Base-by-base conservation (phyloP, 1,284 basidiomycete genomes). In the Moesziomyces globuligerus region DNA sequence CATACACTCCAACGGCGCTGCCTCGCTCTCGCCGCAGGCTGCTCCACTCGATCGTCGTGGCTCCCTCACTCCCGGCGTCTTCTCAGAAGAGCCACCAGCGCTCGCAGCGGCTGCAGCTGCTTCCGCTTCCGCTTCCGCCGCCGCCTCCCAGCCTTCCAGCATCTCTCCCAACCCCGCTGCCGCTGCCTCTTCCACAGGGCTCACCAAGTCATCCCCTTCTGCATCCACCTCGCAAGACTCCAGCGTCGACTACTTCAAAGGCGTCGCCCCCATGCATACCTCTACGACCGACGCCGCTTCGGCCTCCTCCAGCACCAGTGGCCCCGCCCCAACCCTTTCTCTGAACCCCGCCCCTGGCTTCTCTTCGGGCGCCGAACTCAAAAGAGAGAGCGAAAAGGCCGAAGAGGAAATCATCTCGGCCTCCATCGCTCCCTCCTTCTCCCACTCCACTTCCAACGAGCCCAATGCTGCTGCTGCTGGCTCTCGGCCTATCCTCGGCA, bases 51-150 rank as follows among this genome's bases (percentile, higher is more conserved):
- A 64, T 13, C 56, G 53, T 39, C 44, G 53, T 17, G 57, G 61
- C 21, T 60, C 60, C 13, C 51, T 74, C 20, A 62, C 72, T 9
- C 72, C 72, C 6, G 56, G 46, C 39, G 68, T 72, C 45, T 74
- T 53, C 46, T 45, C 62, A n/a, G 72, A 74, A 59, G 72, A 74
- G 56, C 68, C 72, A 21, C 72, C 72, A 17, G 20, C 15, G 15
- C 15, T 17, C 32, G 53, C 45, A 20, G 34, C 28, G 21, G 26
- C 45, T 5, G 36, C 44, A 24, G 44, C 17, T 15, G 25, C 37
- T 45, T 24, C 50, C 3, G 23, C 25, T 38, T 17, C 49, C 28
- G 34, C 48, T n/a, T 47, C 49, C 23, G 44, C 6, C 17, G 26
- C 28, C 8, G 44, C 45, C 15, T 65, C 62, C 28, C 48, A 44